Conservation (phyloP, 2,329 filamentous ascomycete species). For the Hymenoscyphus albidus region DNA sequence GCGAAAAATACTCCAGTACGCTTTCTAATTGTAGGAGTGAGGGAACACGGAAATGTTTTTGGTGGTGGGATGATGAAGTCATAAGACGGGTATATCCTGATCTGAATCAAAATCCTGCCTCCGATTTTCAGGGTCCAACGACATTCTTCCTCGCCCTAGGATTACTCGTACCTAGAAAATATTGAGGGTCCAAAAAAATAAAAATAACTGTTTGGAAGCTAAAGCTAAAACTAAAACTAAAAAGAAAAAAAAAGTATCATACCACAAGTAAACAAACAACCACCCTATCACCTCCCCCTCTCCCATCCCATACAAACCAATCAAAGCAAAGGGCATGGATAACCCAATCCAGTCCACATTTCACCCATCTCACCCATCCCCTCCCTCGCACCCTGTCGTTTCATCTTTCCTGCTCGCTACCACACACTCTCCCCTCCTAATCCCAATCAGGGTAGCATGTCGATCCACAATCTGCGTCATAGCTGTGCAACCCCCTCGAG, state of each 20-base stretch:
- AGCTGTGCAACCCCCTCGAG: background rate
- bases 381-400: background rate
- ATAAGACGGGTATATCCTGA: background rate
- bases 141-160: no score
- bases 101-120: background rate
- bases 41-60: no score
- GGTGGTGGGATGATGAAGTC: background rate
- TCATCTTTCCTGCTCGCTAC: background rate
- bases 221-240: background rate
- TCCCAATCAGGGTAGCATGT: no score
- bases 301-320: background rate
- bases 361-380: background rate
- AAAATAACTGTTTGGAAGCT: background rate
- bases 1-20: background rate
- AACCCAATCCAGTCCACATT: no score
- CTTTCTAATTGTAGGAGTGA: no score
- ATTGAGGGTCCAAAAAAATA: background rate
- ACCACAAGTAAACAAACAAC: background rate
- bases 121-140: background rate
- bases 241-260: background rate
- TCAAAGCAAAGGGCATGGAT: background rate
- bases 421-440: no score
- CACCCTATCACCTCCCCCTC: background rate
- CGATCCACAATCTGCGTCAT: background rate
- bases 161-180: no score